Conservation (phyloP, 2,329 filamentous ascomycete genomes). For the Hymenoscyphus infarciens region DNA sequence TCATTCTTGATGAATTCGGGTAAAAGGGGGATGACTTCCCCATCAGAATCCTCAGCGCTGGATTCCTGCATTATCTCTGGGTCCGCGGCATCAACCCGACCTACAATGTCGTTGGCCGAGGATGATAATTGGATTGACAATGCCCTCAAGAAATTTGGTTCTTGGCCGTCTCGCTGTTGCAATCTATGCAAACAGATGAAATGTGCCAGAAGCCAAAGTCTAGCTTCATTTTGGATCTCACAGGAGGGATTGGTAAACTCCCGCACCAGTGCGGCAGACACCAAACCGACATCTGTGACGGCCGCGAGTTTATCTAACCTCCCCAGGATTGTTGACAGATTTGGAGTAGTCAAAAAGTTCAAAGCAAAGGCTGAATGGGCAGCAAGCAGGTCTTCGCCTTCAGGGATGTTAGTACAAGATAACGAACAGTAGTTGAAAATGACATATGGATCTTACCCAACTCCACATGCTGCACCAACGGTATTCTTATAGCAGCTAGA, state of each 20-base stretch:
- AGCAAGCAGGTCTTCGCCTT: conserved; percentile 12
- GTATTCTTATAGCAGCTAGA: conserved; percentile 27
- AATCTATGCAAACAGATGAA: conserved; percentile 56
- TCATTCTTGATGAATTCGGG: conserved; percentile 60
- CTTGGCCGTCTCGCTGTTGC: conserved; percentile 36
- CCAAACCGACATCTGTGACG: conserved; percentile 25
- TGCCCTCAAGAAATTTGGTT: conserved; percentile 46
- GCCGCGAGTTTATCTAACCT: conserved; percentile 26
- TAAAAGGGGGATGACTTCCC: conserved; percentile 32
- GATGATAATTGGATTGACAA: conserved; percentile 52
- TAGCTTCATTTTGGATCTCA: conserved; percentile 33
- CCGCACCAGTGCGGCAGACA: conserved; percentile 30
- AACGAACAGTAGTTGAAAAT: not conserved
- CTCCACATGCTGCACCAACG: conserved; percentile 21
- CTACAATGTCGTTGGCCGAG: conserved; percentile 49
- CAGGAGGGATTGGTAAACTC: conserved; percentile 26
- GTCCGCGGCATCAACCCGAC: conserved; percentile 44
- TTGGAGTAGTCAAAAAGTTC: conserved; percentile 32
- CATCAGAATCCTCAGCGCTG: conserved; percentile 27
- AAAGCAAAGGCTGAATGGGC: conserved; percentile 32
- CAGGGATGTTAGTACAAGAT: not conserved
- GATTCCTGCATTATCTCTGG: conserved; percentile 37
- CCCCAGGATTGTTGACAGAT: conserved; percentile 26
- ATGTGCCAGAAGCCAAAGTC: conserved; percentile 64
- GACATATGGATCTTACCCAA: conserved; percentile 1